These are phyloP conservation scores for Colletotrichum echinochloae DNA, from an alignment of 2,329 filamentous ascomycete species.

Conservation along the genomic window DNA sequence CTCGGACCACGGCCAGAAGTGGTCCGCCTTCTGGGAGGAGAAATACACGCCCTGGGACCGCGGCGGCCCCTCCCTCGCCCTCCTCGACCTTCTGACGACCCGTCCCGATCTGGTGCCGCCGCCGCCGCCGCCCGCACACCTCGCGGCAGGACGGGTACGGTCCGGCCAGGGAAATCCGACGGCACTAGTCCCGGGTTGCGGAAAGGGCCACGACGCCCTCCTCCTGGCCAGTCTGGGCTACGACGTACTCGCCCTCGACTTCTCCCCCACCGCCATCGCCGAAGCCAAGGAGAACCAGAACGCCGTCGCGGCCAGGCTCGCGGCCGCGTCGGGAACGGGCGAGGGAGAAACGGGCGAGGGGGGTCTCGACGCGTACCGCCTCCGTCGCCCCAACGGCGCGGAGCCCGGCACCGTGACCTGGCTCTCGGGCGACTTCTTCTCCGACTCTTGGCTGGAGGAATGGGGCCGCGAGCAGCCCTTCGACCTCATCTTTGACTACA, in stretches of 20 bases:
- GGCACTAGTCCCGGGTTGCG: constrained; percentile 85
- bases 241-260: constrained; percentile 81
- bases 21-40: constrained; percentile 63
- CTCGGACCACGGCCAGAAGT: constrained; percentile 53
- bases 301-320: constrained; percentile 34
- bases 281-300: constrained; percentile 59
- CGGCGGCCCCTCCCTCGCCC: constrained; percentile 63
- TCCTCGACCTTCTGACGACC: constrained; percentile 63
- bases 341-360: constrained; percentile 55
- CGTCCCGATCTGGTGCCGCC: constrained; percentile 58
- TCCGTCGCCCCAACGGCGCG: constrained; percentile 50
- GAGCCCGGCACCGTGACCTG: constrained; percentile 66
- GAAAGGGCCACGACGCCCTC: constrained; percentile 83
- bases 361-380: constrained; percentile 57
- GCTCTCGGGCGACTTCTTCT: constrained; percentile 76
- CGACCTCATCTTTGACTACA: constrained; percentile 75
- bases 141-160: neutral
- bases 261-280: constrained; percentile 61
- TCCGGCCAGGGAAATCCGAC: constrained; percentile 14
- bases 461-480: constrained; percentile 62
- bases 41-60: constrained; percentile 67
- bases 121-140: neutral
- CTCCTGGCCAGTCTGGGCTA: constrained; percentile 81
- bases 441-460: constrained; percentile 65
- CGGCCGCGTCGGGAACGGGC: constrained; percentile 47